These are phyloP conservation scores for Ogataea pignaliae DNA, from an alignment of 805 yeast species.

Conservation along the genomic window DNA sequence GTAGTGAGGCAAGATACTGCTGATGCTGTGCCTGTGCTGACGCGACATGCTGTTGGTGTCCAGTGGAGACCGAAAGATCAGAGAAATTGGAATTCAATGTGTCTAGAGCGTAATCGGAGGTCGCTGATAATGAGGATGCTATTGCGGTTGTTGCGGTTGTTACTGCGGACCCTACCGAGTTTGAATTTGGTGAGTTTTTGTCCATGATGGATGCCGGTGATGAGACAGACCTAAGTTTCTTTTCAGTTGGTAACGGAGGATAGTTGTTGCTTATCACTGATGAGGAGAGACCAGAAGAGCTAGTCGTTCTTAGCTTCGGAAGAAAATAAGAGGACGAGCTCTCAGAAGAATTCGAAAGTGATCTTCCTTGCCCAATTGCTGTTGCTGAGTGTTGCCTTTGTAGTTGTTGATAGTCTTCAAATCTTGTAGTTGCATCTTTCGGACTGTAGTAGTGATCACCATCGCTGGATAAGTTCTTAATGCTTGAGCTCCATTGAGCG, in stretches of 20 bases:
- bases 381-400: not conserved
- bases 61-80: slow-evolving; percentile 11
- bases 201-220: slow-evolving; percentile 24
- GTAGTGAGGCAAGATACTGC: not conserved
- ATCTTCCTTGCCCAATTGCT: slow-evolving; percentile 15
- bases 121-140: slow-evolving; percentile 1
- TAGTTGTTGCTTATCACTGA: slow-evolving; percentile 8
- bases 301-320: slow-evolving; percentile 25
- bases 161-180: not conserved
- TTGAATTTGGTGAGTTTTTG: slow-evolving; percentile 3
- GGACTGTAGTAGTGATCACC: slow-evolving; percentile 15
- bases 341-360: slow-evolving; percentile 24
- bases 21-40: not conserved
- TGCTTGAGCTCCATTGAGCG: slow-evolving; percentile 73
- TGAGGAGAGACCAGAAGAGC: slow-evolving; percentile 18
- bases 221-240: slow-evolving; percentile 31
- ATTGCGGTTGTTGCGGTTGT: not conserved
- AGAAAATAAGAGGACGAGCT: slow-evolving; percentile 13
- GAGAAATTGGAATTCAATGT: slow-evolving; percentile 11
- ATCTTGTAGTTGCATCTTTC: slow-evolving; percentile 7
- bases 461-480: slow-evolving; percentile 41
- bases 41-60: not conserved
- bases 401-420: slow-evolving; percentile 11
- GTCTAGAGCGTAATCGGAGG: not conserved
- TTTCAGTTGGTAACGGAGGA: slow-evolving; percentile 26